A percentile compares a stretch with the other conserved stretches of the same genome.
These are phyloP conservation scores for Cadophora luteo-olivacea DNA, from an alignment of 2,329 filamentous ascomycete species.

Conservation along the genomic window DNA sequence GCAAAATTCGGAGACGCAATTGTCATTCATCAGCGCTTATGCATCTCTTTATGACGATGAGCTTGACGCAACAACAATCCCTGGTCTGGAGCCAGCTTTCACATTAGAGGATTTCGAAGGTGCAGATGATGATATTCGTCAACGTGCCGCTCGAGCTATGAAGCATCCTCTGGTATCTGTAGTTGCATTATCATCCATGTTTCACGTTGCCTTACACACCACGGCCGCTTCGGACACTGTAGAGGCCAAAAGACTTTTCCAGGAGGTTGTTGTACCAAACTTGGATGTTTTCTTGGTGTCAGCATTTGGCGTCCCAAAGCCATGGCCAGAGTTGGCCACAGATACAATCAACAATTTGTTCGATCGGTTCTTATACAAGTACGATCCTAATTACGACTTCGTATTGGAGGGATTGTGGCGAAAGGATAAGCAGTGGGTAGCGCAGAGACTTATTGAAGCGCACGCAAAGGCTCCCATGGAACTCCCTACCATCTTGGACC, in stretches of 20 bases:
- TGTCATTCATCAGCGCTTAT: slow-evolving; percentile 93
- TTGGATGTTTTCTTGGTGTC: slow-evolving; percentile 81
- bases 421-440: slow-evolving; percentile 88
- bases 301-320: slow-evolving; percentile 77
- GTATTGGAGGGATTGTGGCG: slow-evolving; percentile 92
- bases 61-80: slow-evolving; percentile 85
- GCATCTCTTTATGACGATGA: slow-evolving; percentile 76
- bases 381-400: slow-evolving; percentile 80
- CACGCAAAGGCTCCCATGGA: slow-evolving; percentile 74
- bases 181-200: slow-evolving; percentile 76
- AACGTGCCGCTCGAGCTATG: slow-evolving; percentile 69
- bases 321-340: slow-evolving; percentile 76
- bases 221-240: slow-evolving; percentile 65
- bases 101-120: slow-evolving; percentile 67
- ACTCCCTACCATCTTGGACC: slow-evolving; percentile 75
- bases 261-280: slow-evolving; percentile 73
- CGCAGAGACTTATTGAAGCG: slow-evolving; percentile 76
- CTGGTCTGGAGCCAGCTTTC: slow-evolving; percentile 80
- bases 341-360: slow-evolving; percentile 81
- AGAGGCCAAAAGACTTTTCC: slow-evolving; percentile 70
- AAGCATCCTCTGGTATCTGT: slow-evolving; percentile 89
- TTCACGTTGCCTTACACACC: slow-evolving; percentile 68
- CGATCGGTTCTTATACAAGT: slow-evolving; percentile 81
- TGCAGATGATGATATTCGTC: slow-evolving; percentile 63
- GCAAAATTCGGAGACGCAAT: slow-evolving; percentile 84